Evolutionary conservation across 1,139 yeast species (phyloP).

Genomic region (Scheffersomyces stambukii): DNA sequence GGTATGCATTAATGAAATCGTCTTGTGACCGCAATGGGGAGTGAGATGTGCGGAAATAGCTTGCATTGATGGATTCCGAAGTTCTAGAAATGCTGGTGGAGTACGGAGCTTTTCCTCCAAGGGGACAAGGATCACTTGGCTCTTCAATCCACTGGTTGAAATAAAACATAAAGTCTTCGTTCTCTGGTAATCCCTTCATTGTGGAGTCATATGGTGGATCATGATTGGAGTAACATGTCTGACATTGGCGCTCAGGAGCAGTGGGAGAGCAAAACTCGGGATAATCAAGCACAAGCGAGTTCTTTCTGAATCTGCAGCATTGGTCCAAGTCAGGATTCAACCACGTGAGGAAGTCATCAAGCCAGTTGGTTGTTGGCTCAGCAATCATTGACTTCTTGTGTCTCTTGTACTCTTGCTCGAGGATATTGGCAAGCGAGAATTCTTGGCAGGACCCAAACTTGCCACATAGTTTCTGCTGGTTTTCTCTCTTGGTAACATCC

Average conservation of each 20-base stretch:
- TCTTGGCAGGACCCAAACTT: constrained; percentile 80
- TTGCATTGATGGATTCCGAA: constrained; percentile 42
- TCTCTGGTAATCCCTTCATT: constrained; percentile 85
- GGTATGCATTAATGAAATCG: constrained; percentile 80
- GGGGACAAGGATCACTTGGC: constrained; percentile 86
- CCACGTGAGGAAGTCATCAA: constrained; percentile 87
- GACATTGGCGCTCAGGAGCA: constrained; percentile 70
- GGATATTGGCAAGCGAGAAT: constrained; percentile 72
- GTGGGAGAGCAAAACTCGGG: constrained; percentile 60
- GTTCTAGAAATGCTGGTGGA: constrained; percentile 50
- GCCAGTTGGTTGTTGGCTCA: constrained; percentile 88
- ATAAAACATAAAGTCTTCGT: constrained; percentile 65
- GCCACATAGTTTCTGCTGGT: constrained; percentile 80
- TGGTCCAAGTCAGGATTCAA: constrained; percentile 81
- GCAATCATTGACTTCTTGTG: constrained; percentile 59
- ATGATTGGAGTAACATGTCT: constrained; percentile 59
- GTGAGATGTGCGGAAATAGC: constrained; percentile 80
- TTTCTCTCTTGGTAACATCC: constrained; percentile 54
- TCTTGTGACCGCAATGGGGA: constrained; percentile 73
- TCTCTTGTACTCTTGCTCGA: constrained; percentile 81
- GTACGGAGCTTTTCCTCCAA: constrained; percentile 95
- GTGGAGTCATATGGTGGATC: constrained; percentile 60
- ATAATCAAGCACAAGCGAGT: constrained; percentile 7
- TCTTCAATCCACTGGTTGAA: constrained; percentile 82
- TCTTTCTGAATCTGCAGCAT: constrained; percentile 71